phyloP scores from a whole-genome alignment of 2,329 filamentous ascomycete genomes.

The Trichoderma breve region DNA sequence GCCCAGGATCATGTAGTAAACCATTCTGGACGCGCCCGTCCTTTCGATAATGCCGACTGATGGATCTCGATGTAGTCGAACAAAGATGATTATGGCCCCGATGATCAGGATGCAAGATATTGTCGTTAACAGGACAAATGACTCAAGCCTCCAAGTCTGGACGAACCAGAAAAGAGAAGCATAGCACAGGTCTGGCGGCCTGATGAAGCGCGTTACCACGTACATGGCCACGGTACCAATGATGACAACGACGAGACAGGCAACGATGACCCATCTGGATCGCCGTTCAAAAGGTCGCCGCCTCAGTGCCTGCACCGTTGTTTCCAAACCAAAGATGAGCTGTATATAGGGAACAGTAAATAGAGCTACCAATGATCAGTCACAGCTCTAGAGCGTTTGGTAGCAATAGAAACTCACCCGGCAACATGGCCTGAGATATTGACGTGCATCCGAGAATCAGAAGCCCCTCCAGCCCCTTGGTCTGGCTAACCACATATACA shows the following conservation, averaged over 20 bases:
- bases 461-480: conserved; percentile 51
- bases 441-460: conserved; percentile 52
- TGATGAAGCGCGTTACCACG: conserved; percentile 55
- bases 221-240: conserved; percentile 55
- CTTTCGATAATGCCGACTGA: conserved; percentile 59
- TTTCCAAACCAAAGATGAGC: conserved; percentile 63
- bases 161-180: conserved; percentile 68
- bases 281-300: conserved; percentile 56
- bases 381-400: background rate
- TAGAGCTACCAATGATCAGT: conserved; percentile 48
- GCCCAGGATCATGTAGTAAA: conserved; percentile 62
- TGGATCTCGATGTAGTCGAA: conserved; percentile 53
- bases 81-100: conserved; percentile 53
- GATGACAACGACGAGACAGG: conserved; percentile 25
- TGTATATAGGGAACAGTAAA: conserved; percentile 67
- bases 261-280: conserved; percentile 56
- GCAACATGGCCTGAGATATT: conserved; percentile 58
- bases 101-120: conserved; percentile 51
- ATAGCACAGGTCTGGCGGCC: conserved; percentile 60
- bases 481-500: conserved; percentile 56
- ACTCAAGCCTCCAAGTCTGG: conserved; percentile 56
- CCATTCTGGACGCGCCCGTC: conserved; percentile 65
- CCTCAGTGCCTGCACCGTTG: conserved; percentile 54
- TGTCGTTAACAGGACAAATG: conserved; percentile 52
- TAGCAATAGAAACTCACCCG: conserved; percentile 43